Base-by-base conservation (phyloP, 441 rosid genomes). In the Populus trichocarpa region DNA sequence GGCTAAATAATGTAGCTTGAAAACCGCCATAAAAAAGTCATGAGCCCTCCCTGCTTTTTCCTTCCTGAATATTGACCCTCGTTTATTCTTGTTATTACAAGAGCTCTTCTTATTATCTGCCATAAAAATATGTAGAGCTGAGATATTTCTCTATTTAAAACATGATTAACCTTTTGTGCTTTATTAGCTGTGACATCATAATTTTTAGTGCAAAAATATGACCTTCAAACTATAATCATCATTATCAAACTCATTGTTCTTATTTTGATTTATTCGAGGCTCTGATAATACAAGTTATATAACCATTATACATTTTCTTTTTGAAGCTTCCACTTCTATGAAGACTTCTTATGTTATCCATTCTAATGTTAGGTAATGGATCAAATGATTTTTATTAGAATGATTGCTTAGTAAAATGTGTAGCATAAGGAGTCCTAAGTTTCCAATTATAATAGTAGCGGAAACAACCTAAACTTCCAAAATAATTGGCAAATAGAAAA, bases 361-460 rank as follows among this genome's bases (percentile, higher is more conserved):
- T 23, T 14, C 40, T 74, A 35, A 9, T 36, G 71, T 12, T 77
- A 20, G 69, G 35, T 40, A 74, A 38, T 75, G 36, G 13, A 26
- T 25, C 14, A 71, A 26, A 69, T 80, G 70, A 85, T 82, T 53
- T 66, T 25, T 75, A 9, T 64, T 35, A 26, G 61, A 72, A 79
- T 84, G 50, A 66, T 64, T 75, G 20, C 16, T 22, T 84, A 73
- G 61, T 71, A 25, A 74, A 63, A 26, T 63, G n/a, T 87, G 69
- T 86, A 94, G 99, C 95, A 92, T 89, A 97, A 92, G 84, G 99
- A 92, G 68, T 87, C 98, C 38, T 92, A 87, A 82, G 89, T 81
- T 81, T 79, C 88, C 75, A 97, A 90, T 82, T 97, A 97, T 80
- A 89, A 89, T 85, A 96, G 28, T 26, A 26, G 28, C 1, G 28